These are phyloP conservation scores for Fusarium paranaense DNA, from an alignment of 2,329 filamentous ascomycete species.

Conservation along the genomic window DNA sequence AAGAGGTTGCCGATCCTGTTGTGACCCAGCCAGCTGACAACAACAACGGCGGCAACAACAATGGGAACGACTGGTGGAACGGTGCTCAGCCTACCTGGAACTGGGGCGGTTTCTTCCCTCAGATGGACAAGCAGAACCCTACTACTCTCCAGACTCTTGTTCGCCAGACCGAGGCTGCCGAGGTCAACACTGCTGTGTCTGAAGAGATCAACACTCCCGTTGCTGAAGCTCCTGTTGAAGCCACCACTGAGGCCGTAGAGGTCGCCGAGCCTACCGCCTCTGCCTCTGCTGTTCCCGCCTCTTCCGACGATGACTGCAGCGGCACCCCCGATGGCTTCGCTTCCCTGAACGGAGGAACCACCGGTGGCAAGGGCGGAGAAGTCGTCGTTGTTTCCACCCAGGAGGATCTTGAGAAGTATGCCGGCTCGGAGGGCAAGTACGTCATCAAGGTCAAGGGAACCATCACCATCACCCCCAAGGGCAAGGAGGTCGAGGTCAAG, in stretches of 20 bases:
- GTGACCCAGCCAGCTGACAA: background rate
- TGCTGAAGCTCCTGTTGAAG: background rate
- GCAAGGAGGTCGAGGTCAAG: slow-evolving; percentile 37
- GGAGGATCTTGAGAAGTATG: slow-evolving; percentile 39
- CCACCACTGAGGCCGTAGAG: background rate
- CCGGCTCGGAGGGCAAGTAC: slow-evolving; percentile 31
- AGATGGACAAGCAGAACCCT: background rate
- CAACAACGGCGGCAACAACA: background rate
- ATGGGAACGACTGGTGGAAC: background rate
- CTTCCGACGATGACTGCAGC: slow-evolving; percentile 21
- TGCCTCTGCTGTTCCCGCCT: background rate
- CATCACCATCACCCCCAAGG: slow-evolving; percentile 37
- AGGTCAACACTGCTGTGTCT: background rate
- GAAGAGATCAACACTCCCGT: background rate
- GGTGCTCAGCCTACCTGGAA: background rate
- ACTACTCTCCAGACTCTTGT: slow-evolving; percentile 13
- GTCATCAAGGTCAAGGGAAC: slow-evolving; percentile 41
- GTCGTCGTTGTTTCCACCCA: slow-evolving; percentile 35
- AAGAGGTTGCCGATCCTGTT: background rate
- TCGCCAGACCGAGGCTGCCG: background rate
- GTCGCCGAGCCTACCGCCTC: background rate
- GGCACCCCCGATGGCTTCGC: slow-evolving; percentile 38
- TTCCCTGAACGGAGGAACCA: slow-evolving; percentile 41
- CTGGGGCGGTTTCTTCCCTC: background rate
- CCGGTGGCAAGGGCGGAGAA: slow-evolving; percentile 36